Percentiles rank a stretch among this genome's conserved stretches.
Conservation (phyloP, 2,329 filamentous ascomycete species). For the Fusarium nelsonii region DNA sequence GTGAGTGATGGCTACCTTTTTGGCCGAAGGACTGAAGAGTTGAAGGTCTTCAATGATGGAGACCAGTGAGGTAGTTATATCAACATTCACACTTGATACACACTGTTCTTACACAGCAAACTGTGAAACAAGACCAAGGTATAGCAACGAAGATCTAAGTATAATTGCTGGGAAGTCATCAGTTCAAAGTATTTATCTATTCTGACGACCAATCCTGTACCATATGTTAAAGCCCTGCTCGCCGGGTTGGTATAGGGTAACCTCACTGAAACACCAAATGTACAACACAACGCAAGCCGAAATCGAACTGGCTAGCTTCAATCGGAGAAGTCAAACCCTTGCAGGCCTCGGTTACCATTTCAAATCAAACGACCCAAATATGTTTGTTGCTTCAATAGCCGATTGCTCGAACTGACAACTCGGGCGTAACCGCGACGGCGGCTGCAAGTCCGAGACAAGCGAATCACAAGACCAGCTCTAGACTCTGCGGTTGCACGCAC, state of each 20-base stretch:
- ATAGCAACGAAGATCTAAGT: too few species aligned
- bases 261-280: neutral
- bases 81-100: too few species aligned
- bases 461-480: conserved; percentile 30
- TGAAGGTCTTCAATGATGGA: too few species aligned
- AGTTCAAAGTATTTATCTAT: too few species aligned
- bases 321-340: too few species aligned
- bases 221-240: neutral
- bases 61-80: too few species aligned
- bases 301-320: neutral
- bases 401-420: neutral
- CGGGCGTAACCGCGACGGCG: conserved; percentile 31
- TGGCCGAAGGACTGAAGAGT: neutral
- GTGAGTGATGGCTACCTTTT: neutral
- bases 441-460: conserved; percentile 29
- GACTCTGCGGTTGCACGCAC: conserved; percentile 23
- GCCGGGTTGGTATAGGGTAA: neutral
- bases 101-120: too few species aligned
- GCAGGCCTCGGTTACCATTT: too few species aligned
- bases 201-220: too few species aligned
- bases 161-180: too few species aligned
- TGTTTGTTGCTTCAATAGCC: conserved; percentile 1
- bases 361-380: neutral
- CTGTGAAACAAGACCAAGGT: too few species aligned
- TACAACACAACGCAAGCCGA: neutral